Percentiles rank a stretch among this genome's conserved stretches.
These are phyloP conservation scores for Tetraselmis chui DNA, from an alignment of 139 green algal species.

Conservation along the genomic window DNA sequence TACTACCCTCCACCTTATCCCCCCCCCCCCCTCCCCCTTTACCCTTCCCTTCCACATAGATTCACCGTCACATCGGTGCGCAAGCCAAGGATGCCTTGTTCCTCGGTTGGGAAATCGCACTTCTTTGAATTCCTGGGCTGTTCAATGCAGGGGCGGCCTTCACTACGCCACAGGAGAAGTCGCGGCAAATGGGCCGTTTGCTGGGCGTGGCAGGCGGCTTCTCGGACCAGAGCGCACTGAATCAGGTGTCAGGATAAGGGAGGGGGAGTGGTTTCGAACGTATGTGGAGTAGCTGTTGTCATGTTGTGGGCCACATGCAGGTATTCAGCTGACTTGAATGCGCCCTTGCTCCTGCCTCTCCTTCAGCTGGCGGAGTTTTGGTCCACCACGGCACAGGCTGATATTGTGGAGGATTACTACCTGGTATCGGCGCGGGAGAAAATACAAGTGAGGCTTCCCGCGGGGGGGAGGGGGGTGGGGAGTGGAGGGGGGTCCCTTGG, in stretches of 20 bases:
- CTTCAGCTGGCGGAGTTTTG: background rate
- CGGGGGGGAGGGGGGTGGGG: too few relatives aligned
- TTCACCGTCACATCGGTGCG: background rate
- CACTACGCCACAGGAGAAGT: background rate
- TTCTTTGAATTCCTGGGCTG: background rate
- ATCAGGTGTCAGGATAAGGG: too few relatives aligned
- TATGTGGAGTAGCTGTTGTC: too few relatives aligned
- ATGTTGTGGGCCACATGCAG: too few relatives aligned
- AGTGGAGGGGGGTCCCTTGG: too few relatives aligned
- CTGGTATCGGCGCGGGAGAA: background rate
- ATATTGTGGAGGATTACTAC: background rate
- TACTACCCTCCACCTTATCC: background rate
- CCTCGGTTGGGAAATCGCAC: background rate
- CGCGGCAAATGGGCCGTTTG: background rate
- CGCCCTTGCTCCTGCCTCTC: too few relatives aligned
- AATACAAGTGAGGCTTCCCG: too few relatives aligned
- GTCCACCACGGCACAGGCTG: background rate
- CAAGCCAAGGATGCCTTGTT: background rate
- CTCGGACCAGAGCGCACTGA: background rate
- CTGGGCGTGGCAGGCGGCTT: background rate
- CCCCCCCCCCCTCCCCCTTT: background rate
- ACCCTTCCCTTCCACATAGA: background rate
- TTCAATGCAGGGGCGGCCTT: background rate
- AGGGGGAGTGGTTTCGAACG: too few relatives aligned
- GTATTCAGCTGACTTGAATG: too few relatives aligned